Percentiles rank a stretch among this genome's conserved stretches.
phyloP scores from a whole-genome alignment of 163 green algal genomes.

The Trebouxia gelatinosa region DNA sequence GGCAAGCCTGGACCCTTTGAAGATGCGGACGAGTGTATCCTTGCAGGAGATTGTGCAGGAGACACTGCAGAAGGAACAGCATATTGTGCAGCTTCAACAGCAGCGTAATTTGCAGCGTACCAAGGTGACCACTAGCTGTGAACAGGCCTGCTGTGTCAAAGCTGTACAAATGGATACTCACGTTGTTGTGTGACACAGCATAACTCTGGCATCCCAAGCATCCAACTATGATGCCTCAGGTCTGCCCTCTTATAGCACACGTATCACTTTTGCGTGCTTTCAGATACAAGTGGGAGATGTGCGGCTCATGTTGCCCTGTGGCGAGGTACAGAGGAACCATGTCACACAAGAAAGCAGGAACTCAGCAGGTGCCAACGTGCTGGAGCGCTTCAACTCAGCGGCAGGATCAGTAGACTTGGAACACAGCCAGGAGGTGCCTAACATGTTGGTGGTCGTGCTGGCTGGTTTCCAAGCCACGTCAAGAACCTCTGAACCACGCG shows the following conservation, averaged over 20 bases:
- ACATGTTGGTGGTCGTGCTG: slow-evolving; percentile 32
- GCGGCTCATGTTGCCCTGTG: slow-evolving; percentile 35
- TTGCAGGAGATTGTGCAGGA: slow-evolving; percentile 33
- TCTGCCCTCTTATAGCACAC: too few species aligned
- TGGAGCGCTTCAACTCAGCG: slow-evolving; percentile 20
- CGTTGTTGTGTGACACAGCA: not conserved
- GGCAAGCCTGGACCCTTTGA: slow-evolving; percentile 31
- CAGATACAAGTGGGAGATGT: slow-evolving; percentile 29
- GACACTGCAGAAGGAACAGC: slow-evolving; percentile 13
- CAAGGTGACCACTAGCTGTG: not conserved
- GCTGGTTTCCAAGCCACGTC: slow-evolving; percentile 14
- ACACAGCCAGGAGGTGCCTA: slow-evolving; percentile 5
- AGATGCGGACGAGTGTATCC: slow-evolving; percentile 23
- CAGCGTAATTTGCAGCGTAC: slow-evolving; percentile 21
- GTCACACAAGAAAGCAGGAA: not conserved
- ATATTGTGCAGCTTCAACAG: not conserved
- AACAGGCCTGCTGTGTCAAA: not conserved
- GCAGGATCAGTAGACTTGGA: slow-evolving; percentile 5
- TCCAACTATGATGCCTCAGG: not conserved
- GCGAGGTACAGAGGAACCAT: not conserved
- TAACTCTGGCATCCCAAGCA: not conserved
- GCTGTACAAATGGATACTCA: not conserved
- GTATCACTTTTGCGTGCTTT: not conserved
- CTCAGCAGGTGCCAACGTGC: slow-evolving; percentile 11
- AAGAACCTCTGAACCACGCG: not conserved